Percentiles rank a stretch among this genome's conserved stretches.
Conservation (phyloP, 768 basidiomycete genomes). For the Pisolithus tinctorius region DNA sequence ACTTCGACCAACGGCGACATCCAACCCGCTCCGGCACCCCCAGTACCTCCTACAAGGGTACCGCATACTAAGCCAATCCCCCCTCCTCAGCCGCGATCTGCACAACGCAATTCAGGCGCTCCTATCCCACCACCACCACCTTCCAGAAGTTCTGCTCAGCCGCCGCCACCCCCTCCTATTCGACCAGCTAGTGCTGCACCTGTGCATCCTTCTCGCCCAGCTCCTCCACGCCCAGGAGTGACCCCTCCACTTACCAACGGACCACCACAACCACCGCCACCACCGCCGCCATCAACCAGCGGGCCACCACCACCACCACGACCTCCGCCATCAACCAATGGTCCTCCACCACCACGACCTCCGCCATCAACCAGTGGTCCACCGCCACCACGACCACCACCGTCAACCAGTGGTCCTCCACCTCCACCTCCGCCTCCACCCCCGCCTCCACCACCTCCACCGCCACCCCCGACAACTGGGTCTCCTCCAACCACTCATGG, state of each 20-base stretch:
- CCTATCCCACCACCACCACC: constrained; percentile 23
- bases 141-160: constrained; percentile 15
- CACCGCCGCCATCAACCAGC: constrained; percentile 22
- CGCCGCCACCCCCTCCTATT: constrained; percentile 29
- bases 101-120: constrained; percentile 25
- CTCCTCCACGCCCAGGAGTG: constrained; percentile 25
- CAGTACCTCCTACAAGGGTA: constrained; percentile 28
- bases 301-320: constrained; percentile 25
- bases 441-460: constrained; percentile 19
- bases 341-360: constrained; percentile 23
- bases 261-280: constrained; percentile 35
- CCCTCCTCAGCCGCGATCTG: constrained; percentile 34
- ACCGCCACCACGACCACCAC: constrained; percentile 33
- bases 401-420: constrained; percentile 8
- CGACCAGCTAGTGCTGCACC: constrained; percentile 22
- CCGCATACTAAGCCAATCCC: constrained; percentile 20
- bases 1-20: constrained; percentile 15
- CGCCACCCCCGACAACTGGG: constrained; percentile 12
- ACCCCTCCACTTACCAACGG: constrained; percentile 24
- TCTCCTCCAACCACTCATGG: constrained; percentile 15
- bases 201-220: constrained; percentile 8
- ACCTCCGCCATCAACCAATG: constrained; percentile 26
- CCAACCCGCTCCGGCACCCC: constrained; percentile 26
- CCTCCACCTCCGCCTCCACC: constrained; percentile 40
- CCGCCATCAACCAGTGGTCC: constrained; percentile 10